Evolutionary conservation across 176 grass and related monocot species (phyloP).

Genomic region (Sorghum bicolor): DNA sequence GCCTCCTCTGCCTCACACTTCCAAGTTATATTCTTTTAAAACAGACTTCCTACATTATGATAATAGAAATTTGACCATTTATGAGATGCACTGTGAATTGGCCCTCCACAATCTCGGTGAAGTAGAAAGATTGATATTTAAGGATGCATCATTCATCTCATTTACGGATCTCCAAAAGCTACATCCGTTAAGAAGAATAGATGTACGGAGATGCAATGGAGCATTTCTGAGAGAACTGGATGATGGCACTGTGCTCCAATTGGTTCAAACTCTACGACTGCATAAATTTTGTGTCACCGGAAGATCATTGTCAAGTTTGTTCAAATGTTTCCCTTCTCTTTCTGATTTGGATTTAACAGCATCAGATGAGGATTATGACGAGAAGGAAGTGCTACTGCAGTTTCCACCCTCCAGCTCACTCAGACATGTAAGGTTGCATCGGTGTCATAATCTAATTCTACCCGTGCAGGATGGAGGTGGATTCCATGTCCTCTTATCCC

Average conservation of each 20-base stretch:
- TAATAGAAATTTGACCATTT: accelerated
- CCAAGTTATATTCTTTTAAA: not conserved
- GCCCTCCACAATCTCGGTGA: not conserved
- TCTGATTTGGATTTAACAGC: not conserved
- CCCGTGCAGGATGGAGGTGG: not conserved
- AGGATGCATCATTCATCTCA: not conserved
- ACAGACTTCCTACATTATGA: accelerated
- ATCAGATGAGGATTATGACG: not conserved
- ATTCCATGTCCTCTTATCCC: not conserved
- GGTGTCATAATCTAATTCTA: not conserved
- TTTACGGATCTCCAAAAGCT: not conserved
- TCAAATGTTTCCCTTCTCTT: not conserved
- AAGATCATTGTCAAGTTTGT: not conserved
- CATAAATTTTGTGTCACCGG: accelerated
- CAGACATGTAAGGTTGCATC: accelerated
- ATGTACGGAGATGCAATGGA: accelerated
- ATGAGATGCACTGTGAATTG: not conserved
- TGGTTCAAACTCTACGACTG: accelerated
- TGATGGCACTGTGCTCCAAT: not conserved
- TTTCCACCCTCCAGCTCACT: constrained; percentile 8
- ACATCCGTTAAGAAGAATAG: not conserved
- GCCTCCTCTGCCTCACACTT: constrained; percentile 16
- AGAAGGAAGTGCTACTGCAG: not conserved
- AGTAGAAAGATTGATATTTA: accelerated
- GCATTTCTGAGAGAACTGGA: not conserved